Percentiles rank a stretch among this genome's conserved stretches.
Conservation (phyloP, 2,329 filamentous ascomycete genomes). For the Cladosporium sp. region DNA sequence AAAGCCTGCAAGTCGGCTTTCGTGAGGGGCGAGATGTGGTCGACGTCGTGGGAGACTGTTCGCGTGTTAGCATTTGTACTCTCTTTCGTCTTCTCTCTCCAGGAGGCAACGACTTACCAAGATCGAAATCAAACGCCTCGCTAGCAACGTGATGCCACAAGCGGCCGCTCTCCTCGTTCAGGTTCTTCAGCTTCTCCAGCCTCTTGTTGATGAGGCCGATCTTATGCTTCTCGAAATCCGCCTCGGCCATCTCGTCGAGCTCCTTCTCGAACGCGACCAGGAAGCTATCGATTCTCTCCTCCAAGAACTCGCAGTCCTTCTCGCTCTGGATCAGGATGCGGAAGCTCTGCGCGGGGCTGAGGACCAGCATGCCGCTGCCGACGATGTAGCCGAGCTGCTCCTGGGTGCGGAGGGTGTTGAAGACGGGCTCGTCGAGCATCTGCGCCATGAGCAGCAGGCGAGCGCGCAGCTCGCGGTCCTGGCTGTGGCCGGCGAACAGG, state of each 20-base stretch:
- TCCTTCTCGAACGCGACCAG: constrained; percentile 59
- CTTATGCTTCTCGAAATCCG: constrained; percentile 87
- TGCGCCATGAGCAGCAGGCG: constrained; percentile 79
- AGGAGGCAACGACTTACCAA: constrained; percentile 50
- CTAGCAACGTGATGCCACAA: constrained; percentile 81
- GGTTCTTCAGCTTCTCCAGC: constrained; percentile 86
- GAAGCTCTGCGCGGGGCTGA: constrained; percentile 72
- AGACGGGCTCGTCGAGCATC: constrained; percentile 86
- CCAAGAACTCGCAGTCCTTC: constrained; percentile 73
- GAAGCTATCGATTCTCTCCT: constrained; percentile 82
- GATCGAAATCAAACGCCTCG: constrained; percentile 85
- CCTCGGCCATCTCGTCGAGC: constrained; percentile 68
- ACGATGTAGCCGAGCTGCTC: constrained; percentile 97
- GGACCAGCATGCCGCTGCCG: constrained; percentile 68
- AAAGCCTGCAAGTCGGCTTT: constrained; percentile 77
- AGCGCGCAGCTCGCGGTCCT: constrained; percentile 64
- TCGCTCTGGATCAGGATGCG: constrained; percentile 92
- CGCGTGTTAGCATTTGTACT: constrained; percentile 9
- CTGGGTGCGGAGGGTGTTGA: constrained; percentile 91
- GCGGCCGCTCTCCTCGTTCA: constrained; percentile 73
- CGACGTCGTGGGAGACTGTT: constrained; percentile 68
- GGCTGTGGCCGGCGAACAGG: constrained; percentile 37
- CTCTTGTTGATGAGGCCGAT: constrained; percentile 79
- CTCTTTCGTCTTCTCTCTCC: not conserved
- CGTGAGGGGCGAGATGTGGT: constrained; percentile 63